Conservation (phyloP, 1,284 basidiomycete species). For the Ceratobasidium sp. region DNA sequence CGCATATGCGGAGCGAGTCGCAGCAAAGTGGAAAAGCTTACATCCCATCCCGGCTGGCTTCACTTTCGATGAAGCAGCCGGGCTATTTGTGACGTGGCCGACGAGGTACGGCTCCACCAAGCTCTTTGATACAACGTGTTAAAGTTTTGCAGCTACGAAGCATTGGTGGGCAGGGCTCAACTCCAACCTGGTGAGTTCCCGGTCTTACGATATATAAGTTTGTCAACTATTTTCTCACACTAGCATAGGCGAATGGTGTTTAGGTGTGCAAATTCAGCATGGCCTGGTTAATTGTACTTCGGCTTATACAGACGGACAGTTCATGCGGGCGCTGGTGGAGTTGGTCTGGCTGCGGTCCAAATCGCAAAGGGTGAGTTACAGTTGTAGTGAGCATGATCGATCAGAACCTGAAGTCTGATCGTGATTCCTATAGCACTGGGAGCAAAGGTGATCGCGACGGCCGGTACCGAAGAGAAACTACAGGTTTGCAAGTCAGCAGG, state of each 20-base stretch:
- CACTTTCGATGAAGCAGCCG: conserved; percentile 68
- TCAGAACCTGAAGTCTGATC: not conserved
- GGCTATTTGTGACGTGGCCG: conserved; percentile 84
- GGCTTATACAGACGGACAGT: not conserved
- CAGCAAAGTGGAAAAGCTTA: conserved; percentile 62
- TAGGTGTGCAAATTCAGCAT: conserved; percentile 73
- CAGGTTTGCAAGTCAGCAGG: conserved; percentile 71
- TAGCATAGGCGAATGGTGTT: conserved; percentile 79
- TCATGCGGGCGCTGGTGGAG: conserved; percentile 67
- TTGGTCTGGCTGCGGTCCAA: conserved; percentile 91
- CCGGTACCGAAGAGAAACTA: conserved; percentile 73
- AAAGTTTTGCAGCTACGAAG: conserved; percentile 64
- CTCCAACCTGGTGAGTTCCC: conserved; percentile 68
- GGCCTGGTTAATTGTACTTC: not conserved
- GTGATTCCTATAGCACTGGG: conserved; percentile 55
- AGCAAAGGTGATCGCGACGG: conserved; percentile 82
- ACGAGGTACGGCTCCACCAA: conserved; percentile 65
- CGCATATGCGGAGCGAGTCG: conserved; percentile 78
- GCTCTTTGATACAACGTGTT: not conserved
- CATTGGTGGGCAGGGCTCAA: conserved; percentile 83
- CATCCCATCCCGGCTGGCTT: conserved; percentile 72
- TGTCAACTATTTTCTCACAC: conserved; percentile 3
- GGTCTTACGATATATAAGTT: not conserved
- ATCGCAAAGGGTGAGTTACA: conserved; percentile 45
- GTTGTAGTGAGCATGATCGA: not conserved